A percentile compares a stretch with the other conserved stretches of the same genome.
Evolutionary conservation across 768 basidiomycete genomes (phyloP).

Genomic region (Hygrocybe punicea): DNA sequence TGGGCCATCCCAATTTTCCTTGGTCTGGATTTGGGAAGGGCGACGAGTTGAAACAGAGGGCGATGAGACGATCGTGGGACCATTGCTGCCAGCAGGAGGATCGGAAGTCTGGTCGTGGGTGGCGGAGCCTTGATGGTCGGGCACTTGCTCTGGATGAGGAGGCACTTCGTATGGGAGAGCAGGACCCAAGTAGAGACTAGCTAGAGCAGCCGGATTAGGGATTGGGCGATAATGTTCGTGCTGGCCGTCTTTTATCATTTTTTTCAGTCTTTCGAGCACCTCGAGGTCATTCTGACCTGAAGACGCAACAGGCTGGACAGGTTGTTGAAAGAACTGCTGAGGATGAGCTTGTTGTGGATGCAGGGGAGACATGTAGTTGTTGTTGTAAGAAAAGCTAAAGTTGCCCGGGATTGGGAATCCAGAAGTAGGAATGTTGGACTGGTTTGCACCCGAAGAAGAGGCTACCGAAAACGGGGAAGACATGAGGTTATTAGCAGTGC

Average conservation of each 20-base stretch:
- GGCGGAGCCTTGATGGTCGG: slow-evolving; percentile 24
- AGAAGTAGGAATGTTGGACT: slow-evolving; percentile 23
- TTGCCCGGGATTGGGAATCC: slow-evolving; percentile 35
- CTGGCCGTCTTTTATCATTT: slow-evolving; percentile 65
- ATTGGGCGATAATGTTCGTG: slow-evolving; percentile 67
- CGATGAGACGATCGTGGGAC: slow-evolving; percentile 14
- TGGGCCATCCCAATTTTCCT: slow-evolving; percentile 25
- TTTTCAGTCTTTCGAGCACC: slow-evolving; percentile 70
- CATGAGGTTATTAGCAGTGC: slow-evolving; percentile 32
- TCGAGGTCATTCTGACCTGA: slow-evolving; percentile 67
- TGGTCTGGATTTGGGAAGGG: slow-evolving; percentile 26
- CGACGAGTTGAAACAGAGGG: slow-evolving; percentile 23
- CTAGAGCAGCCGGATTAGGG: slow-evolving; percentile 63
- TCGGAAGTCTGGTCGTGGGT: slow-evolving; percentile 20
- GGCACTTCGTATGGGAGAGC: slow-evolving; percentile 13
- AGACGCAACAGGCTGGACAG: slow-evolving; percentile 34
- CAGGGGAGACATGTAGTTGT: slow-evolving; percentile 32
- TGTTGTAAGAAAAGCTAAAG: slow-evolving; percentile 40
- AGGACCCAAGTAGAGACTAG: slow-evolving; percentile 61
- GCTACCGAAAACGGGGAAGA: slow-evolving; percentile 39
- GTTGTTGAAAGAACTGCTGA: slow-evolving; percentile 23
- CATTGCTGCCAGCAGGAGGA: slow-evolving; percentile 18
- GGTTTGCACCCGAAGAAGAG: slow-evolving; percentile 26
- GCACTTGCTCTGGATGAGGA: slow-evolving; percentile 18
- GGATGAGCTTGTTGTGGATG: slow-evolving; percentile 26